Base-by-base conservation (phyloP, 495 filamentous ascomycete genomes). In the Penicillium antarcticum region DNA sequence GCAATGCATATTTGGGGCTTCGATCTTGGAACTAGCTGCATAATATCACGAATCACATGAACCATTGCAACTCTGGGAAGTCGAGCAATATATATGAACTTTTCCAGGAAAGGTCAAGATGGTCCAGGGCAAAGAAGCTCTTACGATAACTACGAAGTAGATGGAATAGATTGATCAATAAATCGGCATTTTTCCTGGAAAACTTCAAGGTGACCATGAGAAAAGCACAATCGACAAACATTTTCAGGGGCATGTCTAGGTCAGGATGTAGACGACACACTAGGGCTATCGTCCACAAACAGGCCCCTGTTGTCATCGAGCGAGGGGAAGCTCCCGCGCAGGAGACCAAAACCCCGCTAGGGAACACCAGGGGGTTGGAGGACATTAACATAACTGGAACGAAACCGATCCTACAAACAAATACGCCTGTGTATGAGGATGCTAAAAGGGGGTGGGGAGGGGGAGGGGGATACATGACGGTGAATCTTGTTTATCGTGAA, bases 401-500 rank as follows among this genome's bases (percentile, higher is more conserved):
- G 45, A 61, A 66, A 67, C 56, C 63, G 51, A 63, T 65, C 60
- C 60, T 66, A 65, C 58, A 66, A 67, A 67, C 54, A 67, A 63
- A 58, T 70, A 69, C 72, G 70, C 73, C 72, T 61, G 67, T 74
- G 68, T 73, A 74, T 75, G 70, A 72, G 62, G 60, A 73, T 73
- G 68, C 70, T 70, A 68, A 56, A 53, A 48, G 42, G 53, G 50
- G 50, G 44, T 23, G 21, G 21, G 21, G 21, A 23, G 5, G 21
- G 51, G 56, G 54, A 49, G 45, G 70, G 70, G 70, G 66, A 69
- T 80, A 81, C 78, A 81, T 77, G 78, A 81, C 57, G 75, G 78
- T 79, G 78, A 74, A 81, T 81, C 78, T 78, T 74, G 60, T 70
- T 72, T 77, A 74, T 72, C 74, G 65, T 73, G 67, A 72, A 66